Conservation (phyloP, 2,329 filamentous ascomycete species). For the Aspergillus chevalieri region DNA sequence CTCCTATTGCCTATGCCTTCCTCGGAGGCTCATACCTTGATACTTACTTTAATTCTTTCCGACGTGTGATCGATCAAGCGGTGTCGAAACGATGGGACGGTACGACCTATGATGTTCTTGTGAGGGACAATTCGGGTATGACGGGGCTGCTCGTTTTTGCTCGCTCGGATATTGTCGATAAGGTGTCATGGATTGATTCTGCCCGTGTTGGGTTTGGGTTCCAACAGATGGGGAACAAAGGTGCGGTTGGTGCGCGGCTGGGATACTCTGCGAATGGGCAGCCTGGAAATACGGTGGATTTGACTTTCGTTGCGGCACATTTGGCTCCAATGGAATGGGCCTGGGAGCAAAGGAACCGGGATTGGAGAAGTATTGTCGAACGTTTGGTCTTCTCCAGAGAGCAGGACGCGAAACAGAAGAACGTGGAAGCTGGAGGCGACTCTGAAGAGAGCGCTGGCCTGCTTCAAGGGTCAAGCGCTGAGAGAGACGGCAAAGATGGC, state of each 20-base stretch:
- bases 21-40: slow-evolving; percentile 73
- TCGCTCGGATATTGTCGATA: slow-evolving; percentile 51
- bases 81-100: slow-evolving; percentile 42
- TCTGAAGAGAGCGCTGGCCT: slow-evolving; percentile 28
- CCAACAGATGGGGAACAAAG: slow-evolving; percentile 91
- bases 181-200: slow-evolving; percentile 62
- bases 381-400: slow-evolving; percentile 63
- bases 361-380: slow-evolving; percentile 81
- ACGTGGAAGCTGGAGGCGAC: slow-evolving; percentile 30
- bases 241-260: slow-evolving; percentile 73
- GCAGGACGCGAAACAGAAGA: slow-evolving; percentile 4
- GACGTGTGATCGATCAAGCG: slow-evolving; percentile 65
- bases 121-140: slow-evolving; percentile 74
- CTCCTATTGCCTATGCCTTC: slow-evolving; percentile 76
- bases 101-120: slow-evolving; percentile 62
- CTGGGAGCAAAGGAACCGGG: slow-evolving; percentile 67
- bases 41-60: slow-evolving; percentile 68
- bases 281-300: slow-evolving; percentile 48
- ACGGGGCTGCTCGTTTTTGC: slow-evolving; percentile 84
- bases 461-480: slow-evolving; percentile 20
- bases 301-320: slow-evolving; percentile 86
- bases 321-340: slow-evolving; percentile 82
- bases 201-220: slow-evolving; percentile 79
- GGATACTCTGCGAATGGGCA: slow-evolving; percentile 45
- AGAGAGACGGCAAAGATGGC: slow-evolving; percentile 4